These are phyloP conservation scores for Colletotrichum sp. DNA, from an alignment of 2,329 filamentous ascomycete species.

Conservation along the genomic window DNA sequence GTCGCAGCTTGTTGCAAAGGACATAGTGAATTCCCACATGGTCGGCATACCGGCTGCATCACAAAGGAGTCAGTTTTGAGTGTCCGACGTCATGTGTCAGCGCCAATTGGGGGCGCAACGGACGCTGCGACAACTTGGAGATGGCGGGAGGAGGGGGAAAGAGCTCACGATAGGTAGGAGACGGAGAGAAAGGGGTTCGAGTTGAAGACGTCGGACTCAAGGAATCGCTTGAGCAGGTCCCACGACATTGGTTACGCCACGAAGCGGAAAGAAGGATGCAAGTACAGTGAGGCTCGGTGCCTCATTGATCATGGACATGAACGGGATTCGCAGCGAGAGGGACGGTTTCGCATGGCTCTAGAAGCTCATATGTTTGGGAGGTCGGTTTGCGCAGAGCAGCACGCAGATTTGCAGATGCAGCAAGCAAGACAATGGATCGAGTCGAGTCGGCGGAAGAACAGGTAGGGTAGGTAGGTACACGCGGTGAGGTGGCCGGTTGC, in stretches of 20 bases:
- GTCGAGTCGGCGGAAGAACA: neutral
- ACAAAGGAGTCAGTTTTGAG: neutral
- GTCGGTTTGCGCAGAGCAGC: neutral
- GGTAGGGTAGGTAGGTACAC: neutral
- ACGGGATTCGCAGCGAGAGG: conserved; percentile 24
- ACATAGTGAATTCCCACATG: conserved; percentile 92
- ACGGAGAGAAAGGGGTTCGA: conserved; percentile 88
- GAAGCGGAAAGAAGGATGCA: conserved; percentile 29
- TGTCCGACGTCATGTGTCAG: neutral
- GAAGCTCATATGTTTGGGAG: neutral
- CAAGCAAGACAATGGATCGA: neutral
- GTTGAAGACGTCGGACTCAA: conserved; percentile 94
- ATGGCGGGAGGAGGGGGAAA: conserved; percentile 18
- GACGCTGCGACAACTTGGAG: neutral
- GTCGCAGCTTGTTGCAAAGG: conserved; percentile 85
- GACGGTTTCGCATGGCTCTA: conserved; percentile 29
- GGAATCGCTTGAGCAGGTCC: conserved; percentile 88
- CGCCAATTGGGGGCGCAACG: neutral
- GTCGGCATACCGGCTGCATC: conserved; percentile 78
- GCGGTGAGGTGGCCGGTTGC: neutral
- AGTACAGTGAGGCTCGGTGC: conserved; percentile 34
- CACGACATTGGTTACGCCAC: conserved; percentile 69
- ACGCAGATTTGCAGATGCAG: conserved; percentile 6
- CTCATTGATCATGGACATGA: conserved; percentile 41
- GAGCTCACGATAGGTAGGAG: conserved; percentile 82